Evolutionary conservation across 768 basidiomycete genomes (phyloP).

Genomic region (Naganishia friedmannii): DNA sequence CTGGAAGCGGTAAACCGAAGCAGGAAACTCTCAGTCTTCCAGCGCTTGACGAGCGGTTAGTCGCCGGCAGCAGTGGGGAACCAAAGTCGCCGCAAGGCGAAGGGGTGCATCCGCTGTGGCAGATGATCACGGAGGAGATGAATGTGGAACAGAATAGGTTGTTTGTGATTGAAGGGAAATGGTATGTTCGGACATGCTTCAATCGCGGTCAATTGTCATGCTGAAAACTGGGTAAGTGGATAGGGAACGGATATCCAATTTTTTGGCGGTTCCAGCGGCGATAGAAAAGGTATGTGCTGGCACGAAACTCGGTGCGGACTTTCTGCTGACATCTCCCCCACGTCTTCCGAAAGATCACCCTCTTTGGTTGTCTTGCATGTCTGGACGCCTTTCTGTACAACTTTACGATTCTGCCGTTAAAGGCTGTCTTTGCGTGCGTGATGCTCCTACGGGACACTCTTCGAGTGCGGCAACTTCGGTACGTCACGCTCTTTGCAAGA

Average conservation of each 20-base stretch:
- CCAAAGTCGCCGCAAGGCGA: background rate
- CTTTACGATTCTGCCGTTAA: conserved; percentile 94
- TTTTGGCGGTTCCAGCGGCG: conserved; percentile 83
- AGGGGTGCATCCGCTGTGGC: conserved; percentile 36
- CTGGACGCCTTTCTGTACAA: conserved; percentile 96
- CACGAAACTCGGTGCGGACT: no score
- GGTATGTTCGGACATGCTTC: conserved; percentile 34
- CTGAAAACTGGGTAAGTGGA: background rate
- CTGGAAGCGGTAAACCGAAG: background rate
- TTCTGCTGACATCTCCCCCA: no score
- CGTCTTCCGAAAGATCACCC: conserved; percentile 64
- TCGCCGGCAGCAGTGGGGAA: background rate
- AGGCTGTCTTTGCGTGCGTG: conserved; percentile 52
- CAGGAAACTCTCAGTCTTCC: background rate
- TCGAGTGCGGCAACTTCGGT: conserved; percentile 24
- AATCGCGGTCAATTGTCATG: background rate
- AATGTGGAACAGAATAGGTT: conserved; percentile 46
- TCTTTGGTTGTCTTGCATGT: conserved; percentile 88
- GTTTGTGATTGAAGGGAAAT: conserved; percentile 49
- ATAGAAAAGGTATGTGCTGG: conserved; percentile 75
- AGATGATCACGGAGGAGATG: conserved; percentile 47
- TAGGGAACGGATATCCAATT: conserved; percentile 92
- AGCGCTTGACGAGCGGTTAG: background rate
- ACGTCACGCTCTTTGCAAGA: background rate
- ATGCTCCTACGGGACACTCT: conserved; percentile 17